Evolutionary conservation across 768 basidiomycete genomes (phyloP), one percentile per base, ranked within the genome.

Genomic region (Boletellus sp.): DNA sequence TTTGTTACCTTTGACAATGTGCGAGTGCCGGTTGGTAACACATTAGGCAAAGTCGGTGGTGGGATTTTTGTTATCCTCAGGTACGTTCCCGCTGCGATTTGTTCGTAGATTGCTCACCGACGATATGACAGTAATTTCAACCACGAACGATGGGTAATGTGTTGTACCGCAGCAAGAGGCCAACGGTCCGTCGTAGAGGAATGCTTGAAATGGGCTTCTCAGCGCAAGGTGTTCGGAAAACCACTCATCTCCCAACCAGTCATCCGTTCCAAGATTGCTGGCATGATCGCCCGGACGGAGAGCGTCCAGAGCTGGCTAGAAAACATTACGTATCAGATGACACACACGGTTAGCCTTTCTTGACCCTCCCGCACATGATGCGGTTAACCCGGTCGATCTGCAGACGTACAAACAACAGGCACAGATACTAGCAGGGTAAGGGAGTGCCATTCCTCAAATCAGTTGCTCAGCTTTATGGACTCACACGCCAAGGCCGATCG

Each of bases 91-190:
- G 24, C 9, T 17, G 2, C 40, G 13, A 42, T 35, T 28, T 43
- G 9, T 13, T 31, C 12, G 12, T 13, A 1, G 36, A 22, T 15
- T 1, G 10, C 19, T 6, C 1, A 13, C 31, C 16, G 33, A 37
- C 12, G 16, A 19, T 6, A 22, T 23, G 38, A 46, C 22, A 78
- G 87, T 51, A 97, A 95, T 71, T 96, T 95, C 73, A 95, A 95
- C 65, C 92, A 94, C 67, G 93, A 94, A 64, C 85, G 88, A 56
- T 94, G 90, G 91, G 88, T 90, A 23, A 94, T 94, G 87, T 81
- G 79, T 64, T 89, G 88, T 58, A 73, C 79, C 28, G 82, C 80
- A 22, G 83, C 85, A n/a, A 76, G 87, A 50, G 72, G 74, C 49
- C 90, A 93, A 57, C 81, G 93, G 28, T 43, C 68, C 7, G 59